A percentile compares a stretch with the other conserved stretches of the same genome.
These are phyloP conservation scores for Vitis labrusca DNA, from an alignment of 164 flowering plant genomes.

Conservation along the genomic window DNA sequence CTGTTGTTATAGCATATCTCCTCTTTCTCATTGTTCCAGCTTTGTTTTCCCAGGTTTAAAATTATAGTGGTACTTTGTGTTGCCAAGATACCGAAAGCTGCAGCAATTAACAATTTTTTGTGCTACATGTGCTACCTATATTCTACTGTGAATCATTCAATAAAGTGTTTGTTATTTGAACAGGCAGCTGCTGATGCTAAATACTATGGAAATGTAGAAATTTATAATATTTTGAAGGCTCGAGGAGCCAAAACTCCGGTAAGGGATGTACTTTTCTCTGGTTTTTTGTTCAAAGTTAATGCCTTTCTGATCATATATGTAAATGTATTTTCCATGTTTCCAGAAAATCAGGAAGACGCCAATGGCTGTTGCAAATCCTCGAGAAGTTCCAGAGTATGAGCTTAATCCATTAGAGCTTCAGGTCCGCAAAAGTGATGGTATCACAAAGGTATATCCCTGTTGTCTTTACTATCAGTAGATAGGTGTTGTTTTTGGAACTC, in stretches of 20 bases:
- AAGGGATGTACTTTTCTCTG: constrained; percentile 10
- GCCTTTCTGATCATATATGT: too few species aligned
- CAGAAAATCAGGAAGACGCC: constrained; percentile 94
- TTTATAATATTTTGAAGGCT: constrained; percentile 79
- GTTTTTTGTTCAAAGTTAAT: background rate
- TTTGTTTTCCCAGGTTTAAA: too few species aligned
- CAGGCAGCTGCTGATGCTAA: constrained; percentile 99
- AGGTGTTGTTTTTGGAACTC: background rate
- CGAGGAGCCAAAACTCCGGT: constrained; percentile 94
- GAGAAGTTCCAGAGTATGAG: constrained; percentile 97
- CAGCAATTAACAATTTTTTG: background rate
- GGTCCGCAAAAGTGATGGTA: constrained; percentile 83
- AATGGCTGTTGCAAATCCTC: constrained; percentile 86
- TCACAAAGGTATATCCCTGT: constrained; percentile 60
- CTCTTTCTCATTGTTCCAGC: too few species aligned
- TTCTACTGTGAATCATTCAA: background rate
- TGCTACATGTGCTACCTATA: background rate
- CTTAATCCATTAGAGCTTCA: constrained; percentile 93
- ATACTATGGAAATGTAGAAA: constrained; percentile 80
- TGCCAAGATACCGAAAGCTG: too few species aligned
- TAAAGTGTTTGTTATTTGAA: constrained; percentile 13
- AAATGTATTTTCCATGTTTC: constrained; percentile 7
- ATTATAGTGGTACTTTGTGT: too few species aligned
- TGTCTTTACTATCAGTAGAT: constrained; percentile 3
- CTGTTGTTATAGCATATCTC: too few species aligned